Evolutionary conservation across 169 alveolate genomes (phyloP).

Genomic region (Eimeria tenella): DNA sequence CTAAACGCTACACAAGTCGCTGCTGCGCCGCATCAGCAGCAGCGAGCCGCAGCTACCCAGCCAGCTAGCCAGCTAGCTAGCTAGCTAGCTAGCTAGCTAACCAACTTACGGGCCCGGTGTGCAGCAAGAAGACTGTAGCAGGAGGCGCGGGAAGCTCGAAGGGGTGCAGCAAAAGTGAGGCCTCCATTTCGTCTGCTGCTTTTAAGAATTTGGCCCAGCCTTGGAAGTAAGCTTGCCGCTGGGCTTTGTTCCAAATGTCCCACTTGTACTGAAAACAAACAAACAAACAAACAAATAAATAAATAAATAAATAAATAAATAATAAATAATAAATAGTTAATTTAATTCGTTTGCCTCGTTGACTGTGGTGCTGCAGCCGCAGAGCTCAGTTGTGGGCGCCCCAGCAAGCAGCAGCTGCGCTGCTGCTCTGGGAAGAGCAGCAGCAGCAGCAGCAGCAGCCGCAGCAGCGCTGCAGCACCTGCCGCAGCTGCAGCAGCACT

Average conservation of each 20-base stretch:
- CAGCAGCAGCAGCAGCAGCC: no score
- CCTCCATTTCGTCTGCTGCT: slow-evolving; percentile 50
- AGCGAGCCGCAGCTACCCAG: not conserved
- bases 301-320: no score
- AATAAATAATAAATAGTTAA: no score
- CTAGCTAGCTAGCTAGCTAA: not conserved
- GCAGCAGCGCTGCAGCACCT: no score
- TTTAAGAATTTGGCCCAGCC: slow-evolving; percentile 38
- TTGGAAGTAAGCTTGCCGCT: slow-evolving; percentile 12
- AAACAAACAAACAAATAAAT: not conserved
- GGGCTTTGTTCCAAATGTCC: slow-evolving; percentile 23
- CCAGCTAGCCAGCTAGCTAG: not conserved
- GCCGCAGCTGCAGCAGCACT: no score
- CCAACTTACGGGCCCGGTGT: slow-evolving; percentile 40
- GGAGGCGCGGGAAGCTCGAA: not conserved
- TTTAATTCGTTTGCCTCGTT: no score
- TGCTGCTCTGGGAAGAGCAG: no score
- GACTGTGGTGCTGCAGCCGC: not conserved
- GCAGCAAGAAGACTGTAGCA: not conserved
- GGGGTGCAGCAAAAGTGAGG: not conserved
- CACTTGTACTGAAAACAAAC: slow-evolving; percentile 22
- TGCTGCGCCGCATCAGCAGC: no score
- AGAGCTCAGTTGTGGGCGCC: not conserved
- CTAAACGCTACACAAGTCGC: no score
- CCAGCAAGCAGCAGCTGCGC: no score